Evolutionary conservation across 805 yeast genomes (phyloP).

Genomic region (Candida ovalis): DNA sequence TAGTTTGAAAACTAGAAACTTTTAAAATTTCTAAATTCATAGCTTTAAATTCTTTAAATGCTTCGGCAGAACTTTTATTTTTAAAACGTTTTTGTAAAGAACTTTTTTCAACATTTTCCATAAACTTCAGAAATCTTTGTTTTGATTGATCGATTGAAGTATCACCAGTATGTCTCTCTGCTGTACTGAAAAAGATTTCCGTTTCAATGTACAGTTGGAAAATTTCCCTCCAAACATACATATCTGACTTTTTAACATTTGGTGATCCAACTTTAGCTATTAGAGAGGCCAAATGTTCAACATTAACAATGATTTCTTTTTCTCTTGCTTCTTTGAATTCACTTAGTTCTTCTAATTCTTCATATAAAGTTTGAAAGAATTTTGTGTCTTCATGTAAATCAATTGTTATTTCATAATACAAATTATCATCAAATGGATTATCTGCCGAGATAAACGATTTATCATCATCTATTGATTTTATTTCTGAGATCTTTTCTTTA

Average conservation of each 20-base stretch:
- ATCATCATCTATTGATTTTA: neutral
- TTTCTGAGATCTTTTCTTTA: slow-evolving; percentile 3
- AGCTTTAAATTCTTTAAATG: slow-evolving; percentile 47
- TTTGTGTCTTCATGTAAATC: slow-evolving; percentile 51
- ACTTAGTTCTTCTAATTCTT: slow-evolving; percentile 49
- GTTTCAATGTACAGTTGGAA: slow-evolving; percentile 63
- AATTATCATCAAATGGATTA: slow-evolving; percentile 25
- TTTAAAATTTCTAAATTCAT: slow-evolving; percentile 54
- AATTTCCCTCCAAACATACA: slow-evolving; percentile 67
- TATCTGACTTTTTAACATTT: slow-evolving; percentile 43
- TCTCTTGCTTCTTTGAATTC: slow-evolving; percentile 42
- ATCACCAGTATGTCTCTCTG: slow-evolving; percentile 43
- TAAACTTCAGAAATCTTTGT: slow-evolving; percentile 39
- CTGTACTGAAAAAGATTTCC: slow-evolving; percentile 51
- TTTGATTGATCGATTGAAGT: slow-evolving; percentile 44
- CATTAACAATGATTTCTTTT: slow-evolving; percentile 36
- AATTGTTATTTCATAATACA: slow-evolving; percentile 27
- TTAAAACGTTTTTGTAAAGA: slow-evolving; percentile 40
- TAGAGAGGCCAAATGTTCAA: slow-evolving; percentile 38
- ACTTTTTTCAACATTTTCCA: slow-evolving; percentile 35
- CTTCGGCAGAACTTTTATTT: slow-evolving; percentile 39
- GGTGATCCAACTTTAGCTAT: slow-evolving; percentile 41
- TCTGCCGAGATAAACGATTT: slow-evolving; percentile 16
- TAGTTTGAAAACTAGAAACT: slow-evolving; percentile 54
- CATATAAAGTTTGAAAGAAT: slow-evolving; percentile 55